Evolutionary conservation across 202 grass and related monocot species (phyloP).

Genomic region (Tripidium arundinaceum): DNA sequence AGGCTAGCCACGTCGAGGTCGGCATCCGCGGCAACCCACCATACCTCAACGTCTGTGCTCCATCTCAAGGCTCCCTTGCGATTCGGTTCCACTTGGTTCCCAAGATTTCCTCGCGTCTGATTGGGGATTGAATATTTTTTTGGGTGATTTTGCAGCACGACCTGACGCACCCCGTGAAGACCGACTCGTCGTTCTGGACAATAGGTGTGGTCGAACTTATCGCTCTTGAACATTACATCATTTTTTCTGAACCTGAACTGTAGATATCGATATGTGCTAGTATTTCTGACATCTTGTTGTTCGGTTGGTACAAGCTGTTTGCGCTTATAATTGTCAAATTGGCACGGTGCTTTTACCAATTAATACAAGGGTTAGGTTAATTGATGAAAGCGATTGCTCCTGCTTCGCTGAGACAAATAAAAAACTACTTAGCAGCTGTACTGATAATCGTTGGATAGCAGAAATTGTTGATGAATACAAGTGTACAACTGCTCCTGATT

Average conservation of each 20-base stretch:
- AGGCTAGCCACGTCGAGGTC: too few relatives aligned
- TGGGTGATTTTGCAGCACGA: conserved; percentile 54
- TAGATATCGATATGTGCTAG: background rate
- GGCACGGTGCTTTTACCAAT: background rate
- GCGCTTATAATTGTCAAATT: background rate
- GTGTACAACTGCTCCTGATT: background rate
- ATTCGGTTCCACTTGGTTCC: too few relatives aligned
- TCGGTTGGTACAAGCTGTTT: background rate
- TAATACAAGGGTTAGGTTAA: background rate
- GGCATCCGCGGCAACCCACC: too few relatives aligned
- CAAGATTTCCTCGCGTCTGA: too few relatives aligned
- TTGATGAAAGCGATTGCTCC: background rate
- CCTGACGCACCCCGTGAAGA: conserved; percentile 75
- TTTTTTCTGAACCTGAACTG: background rate
- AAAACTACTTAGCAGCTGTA: background rate
- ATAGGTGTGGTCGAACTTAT: conserved; percentile 47
- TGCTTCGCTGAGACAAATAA: background rate
- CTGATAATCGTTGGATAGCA: background rate
- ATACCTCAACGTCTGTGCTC: too few relatives aligned
- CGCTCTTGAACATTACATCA: background rate
- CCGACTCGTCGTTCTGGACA: conserved; percentile 87
- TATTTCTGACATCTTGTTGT: background rate
- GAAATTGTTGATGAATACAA: background rate
- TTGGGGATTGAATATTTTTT: background rate
- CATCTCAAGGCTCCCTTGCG: too few relatives aligned